These are phyloP conservation scores for Aspergillus caelatus DNA, from an alignment of 2,329 filamentous ascomycete species.

Conservation along the genomic window DNA sequence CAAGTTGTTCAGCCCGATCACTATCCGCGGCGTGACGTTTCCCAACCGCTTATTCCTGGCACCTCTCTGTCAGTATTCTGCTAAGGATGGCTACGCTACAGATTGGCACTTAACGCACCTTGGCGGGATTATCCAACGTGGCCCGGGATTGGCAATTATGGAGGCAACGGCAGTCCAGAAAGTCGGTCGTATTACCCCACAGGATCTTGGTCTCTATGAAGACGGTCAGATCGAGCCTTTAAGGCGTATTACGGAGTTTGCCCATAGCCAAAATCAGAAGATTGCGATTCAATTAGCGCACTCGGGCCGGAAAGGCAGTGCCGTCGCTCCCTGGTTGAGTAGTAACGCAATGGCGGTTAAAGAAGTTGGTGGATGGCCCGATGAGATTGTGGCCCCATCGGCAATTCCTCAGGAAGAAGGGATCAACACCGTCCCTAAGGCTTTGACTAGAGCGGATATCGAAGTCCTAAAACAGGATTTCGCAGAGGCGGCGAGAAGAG, in stretches of 20 bases:
- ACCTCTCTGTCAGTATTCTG: conserved; percentile 69
- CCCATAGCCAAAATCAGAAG: conserved; percentile 75
- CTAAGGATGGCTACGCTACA: conserved; percentile 71
- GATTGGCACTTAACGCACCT: conserved; percentile 82
- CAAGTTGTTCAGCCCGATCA: conserved; percentile 61
- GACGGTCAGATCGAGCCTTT: conserved; percentile 78
- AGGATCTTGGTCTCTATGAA: conserved; percentile 68
- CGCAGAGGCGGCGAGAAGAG: conserved; percentile 33
- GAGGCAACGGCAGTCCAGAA: conserved; percentile 77
- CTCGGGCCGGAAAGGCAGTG: conserved; percentile 68
- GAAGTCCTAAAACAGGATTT: conserved; percentile 31
- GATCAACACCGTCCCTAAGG: conserved; percentile 14
- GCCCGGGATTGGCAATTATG: conserved; percentile 72
- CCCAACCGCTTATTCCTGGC: conserved; percentile 48
- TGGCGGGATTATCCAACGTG: conserved; percentile 74
- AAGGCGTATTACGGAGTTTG: conserved; percentile 71
- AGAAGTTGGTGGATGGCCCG: conserved; percentile 55
- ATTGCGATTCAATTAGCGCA: conserved; percentile 81
- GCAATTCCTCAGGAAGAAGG: conserved; percentile 14
- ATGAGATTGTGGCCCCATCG: conserved; percentile 22
- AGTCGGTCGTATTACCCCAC: conserved; percentile 78
- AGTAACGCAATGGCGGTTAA: conserved; percentile 44
- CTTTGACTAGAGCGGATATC: conserved; percentile 36
- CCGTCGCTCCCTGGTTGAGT: conserved; percentile 55
- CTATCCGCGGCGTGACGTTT: conserved; percentile 58